Percentiles rank a stretch among this genome's conserved stretches.
These are phyloP conservation scores for Physcomitrium patens DNA, from an alignment of 225 moss, liverwort and hornwort species.

Conservation along the genomic window DNA sequence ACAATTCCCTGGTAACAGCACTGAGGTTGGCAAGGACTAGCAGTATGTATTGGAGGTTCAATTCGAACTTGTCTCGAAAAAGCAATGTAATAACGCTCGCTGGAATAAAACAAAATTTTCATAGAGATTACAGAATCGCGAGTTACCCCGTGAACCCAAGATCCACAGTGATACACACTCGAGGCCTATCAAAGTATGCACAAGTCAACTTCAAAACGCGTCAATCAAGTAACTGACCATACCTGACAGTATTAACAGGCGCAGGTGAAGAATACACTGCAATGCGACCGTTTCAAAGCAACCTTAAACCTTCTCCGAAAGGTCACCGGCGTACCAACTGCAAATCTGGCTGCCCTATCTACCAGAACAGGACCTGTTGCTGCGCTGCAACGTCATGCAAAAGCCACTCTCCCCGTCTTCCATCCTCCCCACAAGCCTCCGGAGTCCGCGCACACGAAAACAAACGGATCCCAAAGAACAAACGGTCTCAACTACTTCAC, in stretches of 20 bases:
- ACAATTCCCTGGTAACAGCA: background rate
- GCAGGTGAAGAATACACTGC: background rate
- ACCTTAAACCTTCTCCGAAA: background rate
- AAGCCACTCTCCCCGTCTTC: background rate
- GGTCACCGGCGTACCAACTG: background rate
- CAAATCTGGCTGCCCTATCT: background rate
- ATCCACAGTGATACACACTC: background rate
- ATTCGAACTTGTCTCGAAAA: no score
- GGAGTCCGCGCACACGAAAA: background rate
- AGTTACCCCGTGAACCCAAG: background rate
- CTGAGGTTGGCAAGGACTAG: background rate
- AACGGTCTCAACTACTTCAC: background rate
- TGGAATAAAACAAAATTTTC: background rate
- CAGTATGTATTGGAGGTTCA: background rate
- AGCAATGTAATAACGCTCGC: background rate
- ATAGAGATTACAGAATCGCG: background rate
- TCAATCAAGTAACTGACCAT: background rate
- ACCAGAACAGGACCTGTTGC: background rate
- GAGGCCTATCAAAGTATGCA: background rate
- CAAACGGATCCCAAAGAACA: background rate
- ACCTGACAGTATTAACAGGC: background rate
- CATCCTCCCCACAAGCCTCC: background rate
- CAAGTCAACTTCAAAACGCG: background rate
- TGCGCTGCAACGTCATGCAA: constrained; percentile 6
- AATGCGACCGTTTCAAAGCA: background rate